Evolutionary conservation across 805 yeast species (phyloP), one percentile per base, ranked within the genome.

Genomic region (Yamadazyma endophytica): DNA sequence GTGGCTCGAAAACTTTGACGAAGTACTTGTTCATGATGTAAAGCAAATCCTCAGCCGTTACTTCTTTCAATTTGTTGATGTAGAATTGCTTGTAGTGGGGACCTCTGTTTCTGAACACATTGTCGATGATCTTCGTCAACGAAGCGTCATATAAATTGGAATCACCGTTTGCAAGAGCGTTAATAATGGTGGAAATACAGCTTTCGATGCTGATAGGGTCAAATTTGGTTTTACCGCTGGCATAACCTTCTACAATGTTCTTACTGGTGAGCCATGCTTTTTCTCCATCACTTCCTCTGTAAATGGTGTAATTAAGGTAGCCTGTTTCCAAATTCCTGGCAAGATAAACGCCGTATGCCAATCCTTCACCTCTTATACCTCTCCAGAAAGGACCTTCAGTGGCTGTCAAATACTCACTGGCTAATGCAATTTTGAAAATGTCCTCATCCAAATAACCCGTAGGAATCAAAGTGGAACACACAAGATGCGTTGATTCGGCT

Each of bases 351-450:
- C 96, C 97, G 54, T 92, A 92, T 0, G 97, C 97, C 25, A 85
- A 64, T 2, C 98, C 98, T 1, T 88, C 73, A 24, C 98, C 98
- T 58, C 98, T 75, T 20, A 92, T 84, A 34, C 94, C 96, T 47
- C 86, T 75, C 97, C 97, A 90, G 41, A 90, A 81, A 21, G 97
- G 98, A 3, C 98, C 98, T 55, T 92, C 98, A 13, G 86, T 87
- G 21, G 87, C 82, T 42, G 81, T 83, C 34, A 92, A 64, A 46
- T 79, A 82, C 33, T 83, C 88, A 5, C 82, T 70, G 5, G 88
- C 85, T 17, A 89, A 68, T 0, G 81, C 71, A 24, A 90, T 67
- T 16, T 79, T 81, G 31, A 82, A 78, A 18, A 79, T 64, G 44
- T 89, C 96, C 13, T 57, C 61, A 30, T 59, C 44, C 23, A 54